These are phyloP conservation scores for Misopates orontium DNA, from an alignment of 257 asterid genomes.

Conservation along the genomic window DNA sequence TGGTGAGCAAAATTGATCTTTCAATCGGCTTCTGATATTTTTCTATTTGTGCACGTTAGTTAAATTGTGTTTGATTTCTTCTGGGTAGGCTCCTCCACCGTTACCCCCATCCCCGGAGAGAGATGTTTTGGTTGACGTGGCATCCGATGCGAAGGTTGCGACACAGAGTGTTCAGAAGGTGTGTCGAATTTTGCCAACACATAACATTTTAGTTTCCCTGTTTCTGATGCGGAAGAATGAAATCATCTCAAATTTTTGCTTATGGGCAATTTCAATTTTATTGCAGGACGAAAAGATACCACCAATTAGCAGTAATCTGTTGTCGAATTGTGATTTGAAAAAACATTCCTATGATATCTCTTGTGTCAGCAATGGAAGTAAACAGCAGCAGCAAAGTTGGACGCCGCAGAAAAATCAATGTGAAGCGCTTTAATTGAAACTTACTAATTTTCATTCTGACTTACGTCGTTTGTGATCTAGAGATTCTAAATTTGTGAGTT, in stretches of 20 bases:
- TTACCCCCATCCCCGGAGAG: slow-evolving; percentile 39
- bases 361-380: slow-evolving; percentile 21
- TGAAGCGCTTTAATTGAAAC: slow-evolving; percentile 22
- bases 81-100: slow-evolving; percentile 40
- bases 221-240: slow-evolving; percentile 36
- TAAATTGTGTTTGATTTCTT: too few relatives aligned
- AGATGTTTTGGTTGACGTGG: slow-evolving; percentile 26
- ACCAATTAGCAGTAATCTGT: slow-evolving; percentile 13
- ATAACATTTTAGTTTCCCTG: background rate
- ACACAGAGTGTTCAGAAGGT: slow-evolving; percentile 35
- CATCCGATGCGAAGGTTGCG: slow-evolving; percentile 20
- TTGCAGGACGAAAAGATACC: slow-evolving; percentile 28
- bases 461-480: background rate
- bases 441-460: slow-evolving; percentile 10
- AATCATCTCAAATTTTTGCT: slow-evolving; percentile 20
- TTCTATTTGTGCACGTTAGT: slow-evolving; percentile 17
- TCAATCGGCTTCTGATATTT: slow-evolving; percentile 9
- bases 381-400: slow-evolving; percentile 30
- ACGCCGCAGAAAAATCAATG: slow-evolving; percentile 44
- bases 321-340: slow-evolving; percentile 32
- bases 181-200: slow-evolving; percentile 17
- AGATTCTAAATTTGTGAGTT: background rate
- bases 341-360: slow-evolving; percentile 26
- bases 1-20: slow-evolving; percentile 39
- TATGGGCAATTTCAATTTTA: slow-evolving; percentile 17